A percentile compares a stretch with the other conserved stretches of the same genome.
phyloP scores from a whole-genome alignment of 139 green algal genomes.

The Chlorella sp. region DNA sequence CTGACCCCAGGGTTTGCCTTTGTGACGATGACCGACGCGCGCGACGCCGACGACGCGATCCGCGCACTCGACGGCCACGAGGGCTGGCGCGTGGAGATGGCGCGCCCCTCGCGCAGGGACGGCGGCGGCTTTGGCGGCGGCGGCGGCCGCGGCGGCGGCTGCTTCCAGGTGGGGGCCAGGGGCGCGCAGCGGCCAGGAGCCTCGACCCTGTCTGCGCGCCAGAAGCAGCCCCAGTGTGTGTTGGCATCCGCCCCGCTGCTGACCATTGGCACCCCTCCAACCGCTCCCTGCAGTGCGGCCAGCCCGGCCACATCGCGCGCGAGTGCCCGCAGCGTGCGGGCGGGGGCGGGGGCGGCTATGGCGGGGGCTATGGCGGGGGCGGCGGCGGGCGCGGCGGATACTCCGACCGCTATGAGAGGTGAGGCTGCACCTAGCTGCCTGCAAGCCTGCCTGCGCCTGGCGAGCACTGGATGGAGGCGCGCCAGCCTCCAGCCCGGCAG shows the following conservation, averaged over 20 bases:
- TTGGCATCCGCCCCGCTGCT: too few relatives aligned
- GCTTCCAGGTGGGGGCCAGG: too few relatives aligned
- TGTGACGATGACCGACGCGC: conserved; percentile 70
- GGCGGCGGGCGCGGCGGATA: conserved; percentile 10
- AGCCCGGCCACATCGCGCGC: conserved; percentile 15
- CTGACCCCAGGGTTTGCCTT: conserved; percentile 74
- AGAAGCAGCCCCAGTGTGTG: too few relatives aligned
- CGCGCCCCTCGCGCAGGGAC: conserved; percentile 7
- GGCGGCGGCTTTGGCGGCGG: conserved; percentile 1
- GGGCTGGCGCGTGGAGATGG: conserved; percentile 25
- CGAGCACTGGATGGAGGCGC: too few relatives aligned
- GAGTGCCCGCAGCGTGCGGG: background rate
- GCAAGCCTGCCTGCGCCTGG: too few relatives aligned
- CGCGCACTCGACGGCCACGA: conserved; percentile 59
- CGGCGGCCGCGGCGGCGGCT: background rate
- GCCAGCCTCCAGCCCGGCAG: too few relatives aligned
- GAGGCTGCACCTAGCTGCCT: too few relatives aligned
- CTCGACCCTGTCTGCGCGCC: too few relatives aligned
- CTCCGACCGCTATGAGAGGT: background rate
- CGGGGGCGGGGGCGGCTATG: background rate
- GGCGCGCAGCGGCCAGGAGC: too few relatives aligned
- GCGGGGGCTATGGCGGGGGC: background rate
- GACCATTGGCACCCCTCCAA: too few relatives aligned
- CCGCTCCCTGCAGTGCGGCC: conserved; percentile 7
- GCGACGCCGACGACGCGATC: conserved; percentile 80